Evolutionary conservation across 768 basidiomycete species (phyloP).

Genomic region (Pleurotus tuber-regium): DNA sequence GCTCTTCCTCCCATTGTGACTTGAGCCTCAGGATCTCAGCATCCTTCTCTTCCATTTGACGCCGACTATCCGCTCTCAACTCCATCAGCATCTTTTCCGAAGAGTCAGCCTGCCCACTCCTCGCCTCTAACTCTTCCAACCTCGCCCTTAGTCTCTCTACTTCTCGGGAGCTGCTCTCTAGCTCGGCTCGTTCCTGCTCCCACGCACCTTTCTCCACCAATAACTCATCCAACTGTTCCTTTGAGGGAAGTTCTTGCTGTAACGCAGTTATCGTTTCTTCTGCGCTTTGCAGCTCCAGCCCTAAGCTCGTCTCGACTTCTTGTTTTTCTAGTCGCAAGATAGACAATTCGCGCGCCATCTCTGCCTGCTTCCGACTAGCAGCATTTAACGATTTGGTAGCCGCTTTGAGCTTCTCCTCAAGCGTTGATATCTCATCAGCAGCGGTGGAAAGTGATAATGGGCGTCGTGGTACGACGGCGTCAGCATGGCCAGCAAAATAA

Average conservation of each 20-base stretch:
- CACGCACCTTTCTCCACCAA: slow-evolving; percentile 48
- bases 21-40: slow-evolving; percentile 35
- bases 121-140: slow-evolving; percentile 40
- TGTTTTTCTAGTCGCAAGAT: slow-evolving; percentile 66
- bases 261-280: slow-evolving; percentile 62
- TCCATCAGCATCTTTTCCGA: slow-evolving; percentile 40
- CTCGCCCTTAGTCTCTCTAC: slow-evolving; percentile 39
- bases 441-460: slow-evolving; percentile 42
- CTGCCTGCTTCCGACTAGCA: slow-evolving; percentile 59
- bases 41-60: slow-evolving; percentile 41
- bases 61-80: slow-evolving; percentile 27
- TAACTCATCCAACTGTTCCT: slow-evolving; percentile 45
- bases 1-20: slow-evolving; percentile 40
- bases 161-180: slow-evolving; percentile 37
- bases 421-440: slow-evolving; percentile 40
- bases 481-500: slow-evolving; percentile 79
- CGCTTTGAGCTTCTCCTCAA: slow-evolving; percentile 67
- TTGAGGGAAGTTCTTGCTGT: slow-evolving; percentile 49
- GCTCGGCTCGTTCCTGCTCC: slow-evolving; percentile 43
- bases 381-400: slow-evolving; percentile 56
- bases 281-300: slow-evolving; percentile 62
- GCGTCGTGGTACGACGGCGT: slow-evolving; percentile 55
- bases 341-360: slow-evolving; percentile 60
- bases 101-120: slow-evolving; percentile 38
- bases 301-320: slow-evolving; percentile 61